A percentile compares a stretch with the other conserved stretches of the same genome.
These are phyloP conservation scores for Neofusicoccum cordaticola DNA, from an alignment of 2,329 filamentous ascomycete genomes.

Conservation along the genomic window DNA sequence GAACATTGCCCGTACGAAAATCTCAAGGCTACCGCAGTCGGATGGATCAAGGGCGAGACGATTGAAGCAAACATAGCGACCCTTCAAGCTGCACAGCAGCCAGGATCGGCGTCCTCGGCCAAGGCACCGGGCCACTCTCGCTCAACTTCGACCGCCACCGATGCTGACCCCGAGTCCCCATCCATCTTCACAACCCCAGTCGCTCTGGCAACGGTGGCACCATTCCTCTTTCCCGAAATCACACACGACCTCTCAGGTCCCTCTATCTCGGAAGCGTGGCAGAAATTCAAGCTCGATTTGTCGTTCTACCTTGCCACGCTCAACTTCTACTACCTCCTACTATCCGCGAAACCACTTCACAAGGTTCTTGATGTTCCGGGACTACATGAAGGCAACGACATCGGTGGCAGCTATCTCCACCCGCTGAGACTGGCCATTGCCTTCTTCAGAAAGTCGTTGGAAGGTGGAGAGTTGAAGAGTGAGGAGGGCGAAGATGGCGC, in stretches of 20 bases:
- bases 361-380: slow-evolving; percentile 45
- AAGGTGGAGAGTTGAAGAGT: slow-evolving; percentile 31
- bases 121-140: slow-evolving; percentile 16
- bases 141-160: slow-evolving; percentile 13
- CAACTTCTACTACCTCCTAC: slow-evolving; percentile 58
- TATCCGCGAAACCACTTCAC: slow-evolving; percentile 50
- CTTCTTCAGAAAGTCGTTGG: slow-evolving; percentile 37
- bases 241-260: slow-evolving; percentile 39
- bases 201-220: slow-evolving; percentile 48
- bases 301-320: slow-evolving; percentile 55
- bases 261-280: slow-evolving; percentile 32
- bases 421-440: slow-evolving; percentile 40
- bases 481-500: slow-evolving; percentile 35
- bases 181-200: slow-evolving; percentile 50
- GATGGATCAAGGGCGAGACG: slow-evolving; percentile 61
- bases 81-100: slow-evolving; percentile 13
- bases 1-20: slow-evolving; percentile 54
- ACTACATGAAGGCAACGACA: slow-evolving; percentile 39
- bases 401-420: slow-evolving; percentile 43
- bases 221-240: slow-evolving; percentile 52
- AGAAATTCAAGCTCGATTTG: slow-evolving; percentile 51
- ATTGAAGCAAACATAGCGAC: slow-evolving; percentile 44
- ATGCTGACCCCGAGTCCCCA: slow-evolving; percentile 11
- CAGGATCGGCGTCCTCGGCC: slow-evolving; percentile 21
- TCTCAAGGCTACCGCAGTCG: slow-evolving; percentile 56